phyloP scores from a whole-genome alignment of 768 basidiomycete genomes.

The Asterophora parasitica region DNA sequence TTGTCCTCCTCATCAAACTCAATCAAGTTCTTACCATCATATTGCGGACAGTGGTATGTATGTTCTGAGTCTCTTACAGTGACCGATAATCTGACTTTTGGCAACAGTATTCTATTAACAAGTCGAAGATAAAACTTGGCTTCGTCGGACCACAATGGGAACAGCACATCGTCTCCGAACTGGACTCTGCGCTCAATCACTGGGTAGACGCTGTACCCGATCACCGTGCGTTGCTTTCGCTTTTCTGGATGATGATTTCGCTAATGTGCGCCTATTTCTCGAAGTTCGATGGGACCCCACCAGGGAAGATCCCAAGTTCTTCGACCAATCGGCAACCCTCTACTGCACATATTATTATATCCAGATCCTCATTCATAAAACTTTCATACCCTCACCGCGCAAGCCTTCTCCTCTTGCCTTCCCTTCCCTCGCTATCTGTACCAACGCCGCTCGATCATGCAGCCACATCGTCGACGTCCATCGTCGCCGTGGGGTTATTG shows the following conservation, averaged over 20 bases:
- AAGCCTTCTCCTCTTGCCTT: slow-evolving; percentile 45
- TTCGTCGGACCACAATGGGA: slow-evolving; percentile 64
- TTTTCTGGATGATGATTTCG: background rate
- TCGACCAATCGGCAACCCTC: slow-evolving; percentile 61
- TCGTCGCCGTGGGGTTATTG: slow-evolving; percentile 27
- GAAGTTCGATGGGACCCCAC: slow-evolving; percentile 53
- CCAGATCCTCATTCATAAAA: slow-evolving; percentile 73
- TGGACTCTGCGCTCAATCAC: slow-evolving; percentile 67
- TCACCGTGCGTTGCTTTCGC: slow-evolving; percentile 35
- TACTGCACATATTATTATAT: slow-evolving; percentile 48
- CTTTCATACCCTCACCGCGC: slow-evolving; percentile 63
- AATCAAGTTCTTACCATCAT: slow-evolving; percentile 61
- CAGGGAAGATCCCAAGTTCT: slow-evolving; percentile 36
- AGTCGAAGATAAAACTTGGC: slow-evolving; percentile 60
- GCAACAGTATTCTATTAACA: slow-evolving; percentile 76
- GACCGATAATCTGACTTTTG: background rate
- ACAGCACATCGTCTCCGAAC: slow-evolving; percentile 60
- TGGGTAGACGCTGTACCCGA: slow-evolving; percentile 68
- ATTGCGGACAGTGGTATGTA: slow-evolving; percentile 61
- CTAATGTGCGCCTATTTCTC: background rate
- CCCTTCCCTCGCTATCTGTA: slow-evolving; percentile 67
- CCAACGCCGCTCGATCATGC: slow-evolving; percentile 73
- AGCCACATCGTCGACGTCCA: slow-evolving; percentile 70
- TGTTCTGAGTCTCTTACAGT: slow-evolving; percentile 17
- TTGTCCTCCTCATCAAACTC: slow-evolving; percentile 53